A percentile compares a stretch with the other conserved stretches of the same genome.
These are phyloP conservation scores for Cercospora zeae-maydis DNA, from an alignment of 2,329 filamentous ascomycete species.

Conservation along the genomic window DNA sequence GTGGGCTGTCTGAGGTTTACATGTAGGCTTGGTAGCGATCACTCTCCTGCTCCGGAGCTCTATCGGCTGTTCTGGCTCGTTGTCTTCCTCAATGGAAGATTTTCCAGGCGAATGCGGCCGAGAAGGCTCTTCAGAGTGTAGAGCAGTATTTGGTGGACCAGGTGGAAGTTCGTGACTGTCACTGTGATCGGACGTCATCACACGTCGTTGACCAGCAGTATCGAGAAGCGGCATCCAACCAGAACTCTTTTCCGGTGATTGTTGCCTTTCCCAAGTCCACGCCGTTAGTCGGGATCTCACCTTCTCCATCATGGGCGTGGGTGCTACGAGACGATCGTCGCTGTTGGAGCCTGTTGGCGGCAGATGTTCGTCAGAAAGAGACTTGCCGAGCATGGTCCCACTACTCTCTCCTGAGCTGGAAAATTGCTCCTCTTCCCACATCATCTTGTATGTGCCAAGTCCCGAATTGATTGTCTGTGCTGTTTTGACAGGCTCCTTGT, in stretches of 20 bases:
- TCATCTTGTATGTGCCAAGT: constrained; percentile 26
- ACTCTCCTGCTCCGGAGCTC: constrained; percentile 13
- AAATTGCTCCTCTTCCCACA: constrained; percentile 26
- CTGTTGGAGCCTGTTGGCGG: not conserved
- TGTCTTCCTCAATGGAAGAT: constrained; percentile 10
- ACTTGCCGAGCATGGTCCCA: constrained; percentile 7
- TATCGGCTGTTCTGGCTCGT: constrained; percentile 10
- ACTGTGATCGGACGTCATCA: constrained; percentile 12
- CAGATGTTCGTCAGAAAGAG: not conserved
- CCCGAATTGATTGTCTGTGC: constrained; percentile 27
- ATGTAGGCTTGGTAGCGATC: not conserved
- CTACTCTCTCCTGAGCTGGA: constrained; percentile 17
- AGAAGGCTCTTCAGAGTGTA: constrained; percentile 23
- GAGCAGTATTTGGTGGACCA: constrained; percentile 29
- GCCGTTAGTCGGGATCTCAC: constrained; percentile 29
- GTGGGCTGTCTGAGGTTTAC: constrained; percentile 9
- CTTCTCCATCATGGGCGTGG: constrained; percentile 22
- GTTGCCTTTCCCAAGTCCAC: constrained; percentile 28
- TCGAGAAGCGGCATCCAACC: constrained; percentile 18
- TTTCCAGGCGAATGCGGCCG: constrained; percentile 17
- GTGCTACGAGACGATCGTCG: not conserved
- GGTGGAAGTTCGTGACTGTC: constrained; percentile 19
- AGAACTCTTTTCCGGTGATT: constrained; percentile 10
- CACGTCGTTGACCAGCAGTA: not conserved
- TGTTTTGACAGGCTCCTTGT: constrained; percentile 16